A percentile compares a stretch with the other conserved stretches of the same genome.
Conservation (phyloP, 164 flowering plant genomes). For the Nelumbo lutea region DNA sequence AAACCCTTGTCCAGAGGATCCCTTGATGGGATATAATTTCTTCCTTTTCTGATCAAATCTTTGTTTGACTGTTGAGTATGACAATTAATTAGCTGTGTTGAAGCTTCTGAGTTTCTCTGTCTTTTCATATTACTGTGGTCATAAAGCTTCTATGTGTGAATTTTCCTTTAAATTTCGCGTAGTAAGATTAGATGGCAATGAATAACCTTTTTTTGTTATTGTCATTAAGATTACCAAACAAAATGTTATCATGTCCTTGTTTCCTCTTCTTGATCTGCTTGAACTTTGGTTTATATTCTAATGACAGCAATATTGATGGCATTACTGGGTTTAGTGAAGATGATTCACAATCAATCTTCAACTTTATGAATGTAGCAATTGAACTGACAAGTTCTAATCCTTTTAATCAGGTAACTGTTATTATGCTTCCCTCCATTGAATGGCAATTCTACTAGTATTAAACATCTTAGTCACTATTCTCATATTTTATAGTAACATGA, state of each 20-base stretch:
- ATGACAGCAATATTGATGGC: constrained; percentile 73
- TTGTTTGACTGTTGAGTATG: not conserved
- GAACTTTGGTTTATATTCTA: constrained; percentile 9
- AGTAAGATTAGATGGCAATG: not conserved
- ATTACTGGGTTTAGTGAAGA: constrained; percentile 77
- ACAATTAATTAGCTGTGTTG: not conserved
- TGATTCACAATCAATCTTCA: constrained; percentile 44
- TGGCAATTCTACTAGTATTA: too few relatives aligned
- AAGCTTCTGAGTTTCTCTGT: not conserved
- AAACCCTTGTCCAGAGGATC: too few relatives aligned
- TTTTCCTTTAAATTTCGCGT: not conserved
- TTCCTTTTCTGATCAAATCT: not conserved
- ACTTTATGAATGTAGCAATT: constrained; percentile 59
- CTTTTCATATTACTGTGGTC: not conserved
- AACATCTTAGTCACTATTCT: too few relatives aligned
- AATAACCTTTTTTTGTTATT: not conserved
- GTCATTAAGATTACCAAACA: not conserved
- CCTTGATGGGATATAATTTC: too few relatives aligned
- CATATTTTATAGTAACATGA: too few relatives aligned
- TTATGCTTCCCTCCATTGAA: not conserved
- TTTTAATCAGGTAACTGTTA: constrained; percentile 26
- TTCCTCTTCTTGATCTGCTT: not conserved
- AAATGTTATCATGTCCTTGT: not conserved
- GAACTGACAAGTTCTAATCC: constrained; percentile 42
- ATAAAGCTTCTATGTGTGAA: not conserved